Percentiles rank a stretch among this genome's conserved stretches.
phyloP scores from a whole-genome alignment of 2,329 filamentous ascomycete genomes.

The Penicillium sp. region DNA sequence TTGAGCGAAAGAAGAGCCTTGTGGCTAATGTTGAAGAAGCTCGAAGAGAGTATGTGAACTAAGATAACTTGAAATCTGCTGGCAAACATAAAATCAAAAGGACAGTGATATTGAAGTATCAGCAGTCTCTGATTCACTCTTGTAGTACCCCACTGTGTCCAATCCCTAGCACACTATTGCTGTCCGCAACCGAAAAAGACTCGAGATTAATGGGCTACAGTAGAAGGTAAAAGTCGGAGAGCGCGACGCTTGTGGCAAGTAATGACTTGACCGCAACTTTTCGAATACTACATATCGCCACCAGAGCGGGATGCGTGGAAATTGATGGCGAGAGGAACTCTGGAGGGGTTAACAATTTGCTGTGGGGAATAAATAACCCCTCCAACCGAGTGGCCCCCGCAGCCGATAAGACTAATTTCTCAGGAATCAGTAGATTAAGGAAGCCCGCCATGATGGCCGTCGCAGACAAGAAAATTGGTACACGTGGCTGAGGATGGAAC shows the following conservation, averaged over 20 bases:
- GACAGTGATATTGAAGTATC: neutral
- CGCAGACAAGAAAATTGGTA: neutral
- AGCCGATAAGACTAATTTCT: neutral
- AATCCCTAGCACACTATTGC: neutral
- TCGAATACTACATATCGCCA: constrained; percentile 3
- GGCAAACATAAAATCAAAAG: neutral
- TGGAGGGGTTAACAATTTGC: constrained; percentile 7
- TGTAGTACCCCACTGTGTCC: constrained; percentile 4
- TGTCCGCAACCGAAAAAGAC: neutral
- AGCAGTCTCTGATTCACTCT: neutral
- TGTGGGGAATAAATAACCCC: neutral
- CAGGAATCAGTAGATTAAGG: neutral
- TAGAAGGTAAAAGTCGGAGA: neutral
- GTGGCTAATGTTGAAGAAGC: neutral
- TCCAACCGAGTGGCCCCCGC: neutral
- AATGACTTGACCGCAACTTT: constrained; percentile 17
- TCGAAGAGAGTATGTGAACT: neutral
- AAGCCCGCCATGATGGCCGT: neutral
- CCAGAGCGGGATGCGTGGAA: neutral
- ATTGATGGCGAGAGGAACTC: no score
- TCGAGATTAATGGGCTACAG: no score
- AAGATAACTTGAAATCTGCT: neutral
- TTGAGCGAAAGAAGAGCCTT: neutral
- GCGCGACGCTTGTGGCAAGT: constrained; percentile 9
- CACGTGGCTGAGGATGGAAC: constrained; percentile 18